Evolutionary conservation across 2,329 filamentous ascomycete species (phyloP).

Genomic region (Scedosporium aurantiacum): DNA sequence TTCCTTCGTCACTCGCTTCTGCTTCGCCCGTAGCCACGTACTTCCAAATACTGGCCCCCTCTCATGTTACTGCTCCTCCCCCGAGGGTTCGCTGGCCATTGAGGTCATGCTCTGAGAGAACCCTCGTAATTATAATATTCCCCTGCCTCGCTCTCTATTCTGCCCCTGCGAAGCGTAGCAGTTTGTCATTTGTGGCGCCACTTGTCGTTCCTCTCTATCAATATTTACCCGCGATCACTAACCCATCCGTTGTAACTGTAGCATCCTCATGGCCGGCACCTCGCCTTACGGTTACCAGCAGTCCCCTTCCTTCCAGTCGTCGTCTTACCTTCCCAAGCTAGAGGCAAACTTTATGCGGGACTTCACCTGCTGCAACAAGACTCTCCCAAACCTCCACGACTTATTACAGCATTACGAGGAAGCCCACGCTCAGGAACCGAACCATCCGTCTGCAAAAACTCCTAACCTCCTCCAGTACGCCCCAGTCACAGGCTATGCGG

Average conservation of each 20-base stretch:
- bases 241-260: slow-evolving; percentile 25
- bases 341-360: slow-evolving; percentile 97
- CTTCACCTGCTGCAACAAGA: slow-evolving; percentile 88
- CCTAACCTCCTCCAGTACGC: slow-evolving; percentile 28
- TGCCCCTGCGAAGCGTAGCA: no score
- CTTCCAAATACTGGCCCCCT: not conserved
- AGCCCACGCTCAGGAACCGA: slow-evolving; percentile 62
- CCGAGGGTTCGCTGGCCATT: not conserved
- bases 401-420: slow-evolving; percentile 95
- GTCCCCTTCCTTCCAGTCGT: slow-evolving; percentile 93
- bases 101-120: no score
- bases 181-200: not conserved
- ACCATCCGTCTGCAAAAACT: slow-evolving; percentile 28
- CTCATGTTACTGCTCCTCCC: slow-evolving; percentile 1
- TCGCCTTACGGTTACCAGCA: slow-evolving; percentile 76
- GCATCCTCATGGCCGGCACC: slow-evolving; percentile 89
- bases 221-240: slow-evolving; percentile 12
- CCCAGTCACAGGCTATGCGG: slow-evolving; percentile 13
- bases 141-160: not conserved
- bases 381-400: slow-evolving; percentile 84
- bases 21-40: slow-evolving; percentile 11
- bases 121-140: not conserved
- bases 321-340: slow-evolving; percentile 89
- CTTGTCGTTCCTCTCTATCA: not conserved
- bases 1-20: slow-evolving; percentile 7